Base-by-base conservation (phyloP, 192 early-diverging fungal genomes). In the Entomortierella lignicola region DNA sequence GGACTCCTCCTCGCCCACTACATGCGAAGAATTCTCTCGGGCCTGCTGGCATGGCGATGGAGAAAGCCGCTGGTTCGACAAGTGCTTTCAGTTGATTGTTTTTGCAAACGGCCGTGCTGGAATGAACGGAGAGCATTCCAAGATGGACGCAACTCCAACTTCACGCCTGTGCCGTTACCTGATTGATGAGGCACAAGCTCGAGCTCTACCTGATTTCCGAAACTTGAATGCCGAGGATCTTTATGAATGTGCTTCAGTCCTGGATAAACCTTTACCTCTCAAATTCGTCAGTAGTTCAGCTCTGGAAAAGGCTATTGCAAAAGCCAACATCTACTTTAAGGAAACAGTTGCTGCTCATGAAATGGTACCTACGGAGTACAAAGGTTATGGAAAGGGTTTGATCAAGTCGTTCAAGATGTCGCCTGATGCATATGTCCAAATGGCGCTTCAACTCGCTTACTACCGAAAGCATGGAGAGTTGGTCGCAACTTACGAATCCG, bases 11-110 rank as follows among this genome's bases (percentile, higher is more conserved):
- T 82, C 85, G 2, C 94, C 94, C n/a, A 79, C 85, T 0, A 92
- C 92, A 4, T 84, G 84, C 55, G 88, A 93, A 32, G 92, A 94
- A 69, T 86, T 93, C 23, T 87, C 89, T 58, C 86, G 89, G 11
- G 90, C 89, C 8, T 94, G 91, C 84, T 92, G 94, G 93, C 92
- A 94, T 83, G 90, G 93, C 23, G 88, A 82, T 23, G 94, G 92
- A 8, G 90, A 87, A 71, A 96, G 95, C 71, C 85, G 96, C 4
- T 97, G 96, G 96, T 95, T 92, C 60, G 96, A 97, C 81, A 97
- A 95, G 72, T 85, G 83, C 25, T 74, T 93, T 55, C 88, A 82
- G 17, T 65, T 94, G n/a, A 80, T 88, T 27, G 83, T 95, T 39
- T 91, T 92, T 68, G 88, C 89, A 53, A 94, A 94, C 72, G 96